phyloP scores from a whole-genome alignment of 1,284 basidiomycete species.

The Tilletia horrida region DNA sequence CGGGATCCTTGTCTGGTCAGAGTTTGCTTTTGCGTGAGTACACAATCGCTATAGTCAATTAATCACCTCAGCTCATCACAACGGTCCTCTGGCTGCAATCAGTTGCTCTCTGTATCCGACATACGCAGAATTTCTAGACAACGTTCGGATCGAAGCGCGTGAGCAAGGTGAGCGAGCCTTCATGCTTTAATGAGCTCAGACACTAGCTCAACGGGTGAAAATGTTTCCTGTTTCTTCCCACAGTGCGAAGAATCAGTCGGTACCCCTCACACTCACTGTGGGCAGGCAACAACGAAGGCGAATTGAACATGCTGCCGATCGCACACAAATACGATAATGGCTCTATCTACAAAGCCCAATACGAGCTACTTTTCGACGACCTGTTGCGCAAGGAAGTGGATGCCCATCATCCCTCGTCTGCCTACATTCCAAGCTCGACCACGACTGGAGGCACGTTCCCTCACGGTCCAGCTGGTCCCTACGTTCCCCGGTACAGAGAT shows the following conservation, averaged over 20 bases:
- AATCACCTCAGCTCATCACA: constrained; percentile 51
- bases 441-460: constrained; percentile 61
- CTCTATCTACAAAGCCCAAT: constrained; percentile 25
- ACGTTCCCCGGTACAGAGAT: constrained; percentile 62
- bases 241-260: constrained; percentile 9
- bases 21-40: constrained; percentile 66
- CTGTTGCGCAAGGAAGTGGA: constrained; percentile 61
- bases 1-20: constrained; percentile 67
- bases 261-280: constrained; percentile 22
- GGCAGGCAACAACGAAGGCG: constrained; percentile 42
- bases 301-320: constrained; percentile 30
- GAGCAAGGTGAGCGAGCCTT: constrained; percentile 63
- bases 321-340: constrained; percentile 23
- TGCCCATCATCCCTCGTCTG: constrained; percentile 62
- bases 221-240: constrained; percentile 49
- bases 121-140: constrained; percentile 61
- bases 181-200: constrained; percentile 61
- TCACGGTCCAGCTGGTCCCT: constrained; percentile 58
- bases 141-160: constrained; percentile 62
- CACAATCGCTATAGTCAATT: constrained; percentile 31
- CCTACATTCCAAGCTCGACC: constrained; percentile 66
- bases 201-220: constrained; percentile 65
- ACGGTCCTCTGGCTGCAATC: not conserved
- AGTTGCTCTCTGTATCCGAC: constrained; percentile 53
- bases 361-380: constrained; percentile 56